Percentiles rank a stretch among this genome's conserved stretches.
Conservation (phyloP, 2,329 filamentous ascomycete genomes). For the Stromatinia cepivora region DNA sequence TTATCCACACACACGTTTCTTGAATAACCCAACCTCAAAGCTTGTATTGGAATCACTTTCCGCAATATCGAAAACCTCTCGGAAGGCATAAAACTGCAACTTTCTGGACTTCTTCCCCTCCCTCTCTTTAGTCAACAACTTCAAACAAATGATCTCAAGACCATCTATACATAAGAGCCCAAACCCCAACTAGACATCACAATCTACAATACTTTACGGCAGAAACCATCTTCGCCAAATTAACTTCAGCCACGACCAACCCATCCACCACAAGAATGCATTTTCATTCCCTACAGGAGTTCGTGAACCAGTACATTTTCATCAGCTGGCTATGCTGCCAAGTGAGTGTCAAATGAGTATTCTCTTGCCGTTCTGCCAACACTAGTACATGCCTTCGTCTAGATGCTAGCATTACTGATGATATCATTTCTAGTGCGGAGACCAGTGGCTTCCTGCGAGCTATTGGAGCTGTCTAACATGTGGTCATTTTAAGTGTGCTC, state of each 20-base stretch:
- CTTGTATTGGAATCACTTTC: neutral
- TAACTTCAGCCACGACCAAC: neutral
- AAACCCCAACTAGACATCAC: neutral
- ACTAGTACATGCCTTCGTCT: neutral
- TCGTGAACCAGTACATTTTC: conserved; percentile 2
- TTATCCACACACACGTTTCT: neutral
- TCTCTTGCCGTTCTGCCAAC: neutral
- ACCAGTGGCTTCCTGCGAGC: neutral
- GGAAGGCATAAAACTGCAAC: neutral
- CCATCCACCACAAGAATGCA: neutral
- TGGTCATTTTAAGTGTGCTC: conserved; percentile 5
- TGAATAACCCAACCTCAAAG: neutral
- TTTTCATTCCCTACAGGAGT: neutral
- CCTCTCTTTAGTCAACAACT: neutral
- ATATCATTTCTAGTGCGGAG: neutral
- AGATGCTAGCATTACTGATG: neutral
- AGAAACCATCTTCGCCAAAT: neutral
- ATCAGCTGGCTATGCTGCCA: conserved; percentile 9
- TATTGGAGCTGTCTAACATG: neutral
- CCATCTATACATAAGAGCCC: neutral
- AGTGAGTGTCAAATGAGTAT: neutral
- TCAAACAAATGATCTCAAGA: neutral
- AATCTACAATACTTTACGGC: neutral
- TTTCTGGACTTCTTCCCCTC: neutral
- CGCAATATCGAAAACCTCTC: neutral